A percentile compares a stretch with the other conserved stretches of the same genome.
These are phyloP conservation scores for Neurospora sp. DNA, from an alignment of 2,329 filamentous ascomycete genomes.

Conservation along the genomic window DNA sequence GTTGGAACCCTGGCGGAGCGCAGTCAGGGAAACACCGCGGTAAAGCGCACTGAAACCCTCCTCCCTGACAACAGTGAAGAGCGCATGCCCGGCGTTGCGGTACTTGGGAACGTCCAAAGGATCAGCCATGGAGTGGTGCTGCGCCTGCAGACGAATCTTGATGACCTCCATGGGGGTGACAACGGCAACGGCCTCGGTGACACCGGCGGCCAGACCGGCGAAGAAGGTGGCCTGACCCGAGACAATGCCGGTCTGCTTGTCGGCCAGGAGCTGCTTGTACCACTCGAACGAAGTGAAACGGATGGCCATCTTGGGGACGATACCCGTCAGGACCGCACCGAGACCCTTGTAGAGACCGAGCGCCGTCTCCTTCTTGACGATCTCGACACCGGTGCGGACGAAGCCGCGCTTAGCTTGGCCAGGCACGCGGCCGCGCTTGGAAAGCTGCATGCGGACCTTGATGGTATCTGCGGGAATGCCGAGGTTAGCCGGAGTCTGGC, in stretches of 20 bases:
- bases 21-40: slow-evolving; percentile 87
- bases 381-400: slow-evolving; percentile 72
- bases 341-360: slow-evolving; percentile 78
- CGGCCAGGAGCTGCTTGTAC: slow-evolving; percentile 77
- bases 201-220: slow-evolving; percentile 78
- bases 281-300: slow-evolving; percentile 95
- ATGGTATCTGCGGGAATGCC: slow-evolving; percentile 60
- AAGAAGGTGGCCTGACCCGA: slow-evolving; percentile 59
- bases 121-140: slow-evolving; percentile 96
- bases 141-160: slow-evolving; percentile 96
- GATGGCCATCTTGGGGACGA: slow-evolving; percentile 98
- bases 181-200: slow-evolving; percentile 92
- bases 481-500: slow-evolving; percentile 2
- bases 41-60: slow-evolving; percentile 84
- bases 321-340: slow-evolving; percentile 91
- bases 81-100: slow-evolving; percentile 75
- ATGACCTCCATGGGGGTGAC: slow-evolving; percentile 99
- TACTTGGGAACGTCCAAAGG: slow-evolving; percentile 95
- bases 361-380: slow-evolving; percentile 81
- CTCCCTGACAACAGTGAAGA: slow-evolving; percentile 84
- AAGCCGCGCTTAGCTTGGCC: slow-evolving; percentile 85
- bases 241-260: slow-evolving; percentile 51
- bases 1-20: slow-evolving; percentile 88
- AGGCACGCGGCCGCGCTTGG: slow-evolving; percentile 68
- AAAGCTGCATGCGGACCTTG: slow-evolving; percentile 99